phyloP scores from a whole-genome alignment of 2,329 filamentous ascomycete species.

The Sporothrix brasiliensis region DNA sequence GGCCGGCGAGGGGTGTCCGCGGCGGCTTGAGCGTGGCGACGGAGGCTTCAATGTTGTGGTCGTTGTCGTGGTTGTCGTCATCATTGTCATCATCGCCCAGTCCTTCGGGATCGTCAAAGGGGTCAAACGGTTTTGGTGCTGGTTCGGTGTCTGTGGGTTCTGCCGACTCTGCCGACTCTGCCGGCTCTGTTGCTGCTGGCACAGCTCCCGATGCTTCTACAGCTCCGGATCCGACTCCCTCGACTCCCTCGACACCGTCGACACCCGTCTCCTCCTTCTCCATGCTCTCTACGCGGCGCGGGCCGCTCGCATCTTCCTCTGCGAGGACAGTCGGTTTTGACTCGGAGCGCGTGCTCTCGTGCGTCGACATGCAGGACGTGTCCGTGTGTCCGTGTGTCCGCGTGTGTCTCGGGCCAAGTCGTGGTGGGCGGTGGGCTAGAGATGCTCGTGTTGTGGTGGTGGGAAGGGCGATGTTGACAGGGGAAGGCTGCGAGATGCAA shows the following conservation, averaged over 20 bases:
- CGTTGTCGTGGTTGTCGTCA: neutral
- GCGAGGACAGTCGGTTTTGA: neutral
- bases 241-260: neutral
- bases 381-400: too few species aligned
- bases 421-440: too few species aligned
- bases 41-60: constrained; percentile 42
- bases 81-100: neutral
- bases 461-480: neutral
- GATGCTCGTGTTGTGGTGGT: neutral
- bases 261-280: neutral
- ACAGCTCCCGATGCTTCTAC: neutral
- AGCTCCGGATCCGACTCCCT: neutral
- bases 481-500: neutral
- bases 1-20: constrained; percentile 52
- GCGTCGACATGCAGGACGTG: neutral
- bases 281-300: constrained; percentile 15
- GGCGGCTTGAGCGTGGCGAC: constrained; percentile 52
- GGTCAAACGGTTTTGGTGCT: constrained; percentile 23
- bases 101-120: constrained; percentile 30
- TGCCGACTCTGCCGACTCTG: neutral
- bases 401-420: too few species aligned
- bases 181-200: neutral
- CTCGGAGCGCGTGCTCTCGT: neutral
- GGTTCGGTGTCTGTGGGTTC: neutral
- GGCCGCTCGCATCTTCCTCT: constrained; percentile 15